Evolutionary conservation across 768 basidiomycete species (phyloP), one percentile per base, ranked within the genome.

Genomic region (Termitomyces eurrhizus): DNA sequence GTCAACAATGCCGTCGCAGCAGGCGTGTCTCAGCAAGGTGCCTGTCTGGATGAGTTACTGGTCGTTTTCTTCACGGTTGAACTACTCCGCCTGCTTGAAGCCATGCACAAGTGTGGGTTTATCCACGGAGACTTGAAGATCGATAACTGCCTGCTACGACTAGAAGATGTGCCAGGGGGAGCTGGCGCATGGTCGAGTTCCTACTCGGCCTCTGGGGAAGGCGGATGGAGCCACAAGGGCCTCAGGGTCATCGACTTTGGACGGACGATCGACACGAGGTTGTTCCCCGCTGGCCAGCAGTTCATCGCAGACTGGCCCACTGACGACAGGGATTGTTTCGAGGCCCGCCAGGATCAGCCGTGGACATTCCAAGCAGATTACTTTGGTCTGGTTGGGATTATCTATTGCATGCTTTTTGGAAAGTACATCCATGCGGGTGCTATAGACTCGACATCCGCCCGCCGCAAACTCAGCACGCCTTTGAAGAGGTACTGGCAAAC

Each of bases 111-210:
- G 16, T 77, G 81, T 0, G 92, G 93, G 12, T 92, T 98, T 76
- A 92, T 99, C 66, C 97, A 99, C 68, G 96, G 97, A 36, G 97
- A 99, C 75, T 82, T 99, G 64, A 99, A 99, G 79, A 97, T 98
- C 72, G 97, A 99, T 76, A 99, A 99, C 75, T 97, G 95, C 71
- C 82, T 99, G n/a, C 78, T 98, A 9, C 87, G 97, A 5, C 81
- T 99, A 49, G 90, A 93, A 64, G 90, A 92, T 55, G 86, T 90
- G 4, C 87, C 88, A 1, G 87, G 87, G 3, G 86, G 87, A 1
- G 73, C 81, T 0, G 78, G 87, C 0, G 80, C 84, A 1, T 93
- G 95, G 88, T 82, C 86, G 1, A 75, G 83, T 53, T 73, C 78
- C n/a, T 98, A 98, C 76, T 84, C 88, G 59, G 84, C 89, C 1